Evolutionary conservation across 495 filamentous ascomycete genomes (phyloP).

Genomic region (Hyaloscypha finlandica): DNA sequence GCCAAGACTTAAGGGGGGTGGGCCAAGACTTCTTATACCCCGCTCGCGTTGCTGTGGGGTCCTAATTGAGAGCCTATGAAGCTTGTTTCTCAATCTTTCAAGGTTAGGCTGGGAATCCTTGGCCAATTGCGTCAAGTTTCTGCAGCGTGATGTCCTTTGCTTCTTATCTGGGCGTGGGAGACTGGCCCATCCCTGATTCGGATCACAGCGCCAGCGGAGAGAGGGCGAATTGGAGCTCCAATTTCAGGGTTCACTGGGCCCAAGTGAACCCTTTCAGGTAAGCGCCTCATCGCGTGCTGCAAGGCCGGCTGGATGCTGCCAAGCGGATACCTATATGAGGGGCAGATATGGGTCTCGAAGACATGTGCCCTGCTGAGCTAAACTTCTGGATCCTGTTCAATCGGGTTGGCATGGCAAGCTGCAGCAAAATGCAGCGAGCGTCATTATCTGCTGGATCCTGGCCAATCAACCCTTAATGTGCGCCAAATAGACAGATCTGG

Average conservation of each 20-base stretch:
- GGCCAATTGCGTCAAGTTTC: slow-evolving; percentile 6
- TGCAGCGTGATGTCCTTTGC: slow-evolving; percentile 13
- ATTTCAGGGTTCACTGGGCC: neutral
- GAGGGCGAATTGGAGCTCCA: neutral
- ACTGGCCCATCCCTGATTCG: neutral
- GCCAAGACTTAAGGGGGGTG: slow-evolving; percentile 11
- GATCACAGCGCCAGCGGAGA: neutral
- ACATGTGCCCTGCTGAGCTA: neutral
- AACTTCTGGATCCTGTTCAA: neutral
- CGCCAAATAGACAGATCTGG: neutral
- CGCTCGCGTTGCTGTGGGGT: slow-evolving; percentile 1
- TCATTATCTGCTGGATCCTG: neutral
- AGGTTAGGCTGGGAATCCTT: neutral
- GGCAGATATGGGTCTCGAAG: neutral
- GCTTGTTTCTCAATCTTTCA: neutral
- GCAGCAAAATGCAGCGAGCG: neutral
- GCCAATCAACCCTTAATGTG: neutral
- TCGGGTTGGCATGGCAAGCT: neutral
- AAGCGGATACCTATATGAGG: neutral
- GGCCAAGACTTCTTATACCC: slow-evolving; percentile 14
- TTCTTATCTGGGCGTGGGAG: slow-evolving; percentile 5
- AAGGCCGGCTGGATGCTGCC: neutral
- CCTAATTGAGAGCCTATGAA: neutral
- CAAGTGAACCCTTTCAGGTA: neutral
- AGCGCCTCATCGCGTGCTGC: neutral